Evolutionary conservation across 2,329 filamentous ascomycete species (phyloP), one percentile per base, ranked within the genome.

Genomic region (Elsinoe arachidis): DNA sequence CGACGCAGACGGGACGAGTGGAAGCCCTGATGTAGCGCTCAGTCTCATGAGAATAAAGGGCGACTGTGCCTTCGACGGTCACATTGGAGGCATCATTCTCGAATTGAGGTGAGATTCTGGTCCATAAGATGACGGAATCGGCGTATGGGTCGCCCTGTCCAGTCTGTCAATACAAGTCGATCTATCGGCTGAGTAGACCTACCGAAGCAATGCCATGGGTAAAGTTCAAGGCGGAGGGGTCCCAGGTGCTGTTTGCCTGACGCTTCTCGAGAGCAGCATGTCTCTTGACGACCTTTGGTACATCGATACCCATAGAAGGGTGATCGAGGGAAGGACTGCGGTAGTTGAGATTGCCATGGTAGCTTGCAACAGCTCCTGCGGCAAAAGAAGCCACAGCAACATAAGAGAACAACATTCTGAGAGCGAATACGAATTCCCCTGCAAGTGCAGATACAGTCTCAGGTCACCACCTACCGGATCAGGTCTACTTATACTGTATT

Each of bases 241-340:
- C 67, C 61, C 73, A 74, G 14, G 73, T 65, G 41, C 74, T 70
- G 5, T 73, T 67, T 15, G 73, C 73, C 19, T 53, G 49, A 39
- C 49, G 49, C 34, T 53, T 53, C 34, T 37, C 49, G 4, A 53
- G 19, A 9, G 73, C 73, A 51, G 73, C 73, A 51, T 76, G 78
- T 38, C 82, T 77, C 67, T 80, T 80, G 41, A 79, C 76, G 49
- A 87, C 78, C 61, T 80, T 82, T 47, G 76, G 77, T 12, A 87
- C 76, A 15, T 83, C 78, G 46, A 88, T 80, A 3, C 84, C 85
- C 10, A 88, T 74, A 38, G 75, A 73, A 4, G 80, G 76, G 62
- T 88, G 85, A 41, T 83, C 77, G 38, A 79, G 75, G 1, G 85
- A 88, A 6, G 85, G 84, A 63, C 80, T 84, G 53, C 77, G 75